Base-by-base conservation (phyloP, 2,329 filamentous ascomycete species). In the Cordyceps cicadae region DNA sequence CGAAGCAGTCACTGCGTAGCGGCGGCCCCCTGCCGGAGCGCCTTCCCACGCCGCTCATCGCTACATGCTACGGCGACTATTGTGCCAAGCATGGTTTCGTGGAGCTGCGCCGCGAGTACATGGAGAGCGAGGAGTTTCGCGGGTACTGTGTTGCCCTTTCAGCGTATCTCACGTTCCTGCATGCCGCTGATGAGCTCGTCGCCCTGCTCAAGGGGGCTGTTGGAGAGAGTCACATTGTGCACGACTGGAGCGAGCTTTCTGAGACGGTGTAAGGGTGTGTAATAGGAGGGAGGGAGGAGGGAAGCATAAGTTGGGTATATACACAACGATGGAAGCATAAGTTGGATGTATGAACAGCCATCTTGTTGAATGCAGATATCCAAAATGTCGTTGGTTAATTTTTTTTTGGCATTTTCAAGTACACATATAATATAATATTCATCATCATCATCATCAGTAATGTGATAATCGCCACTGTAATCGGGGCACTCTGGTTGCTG, bases 21-120 rank as follows among this genome's bases (percentile, higher is more conserved):
- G 79, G 77, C 0, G 73, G 75, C n/a, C 72, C 80, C 0, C 64
- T 80, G 0, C 79, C 79, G 0, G 76, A 79, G 56, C 69, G 78
- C 3, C 64, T 82, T 0, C 79, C 79, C 0, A 74, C 76, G 1
- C 80, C 79, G 2, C 64, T 82, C 24, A 65, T 79, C 1, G 70
- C 72, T 3, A 71, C 73, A 3, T 69, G 68, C 15, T 67, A 72
- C 54, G 67, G 71, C n/a, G 52, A 65, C 7, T 72, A 69, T 41
- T 61, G 39, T 6, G 50, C 51, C 48, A 52, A 65, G 3, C 60
- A 68, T 0, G 62, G 58, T 4, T 51, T 70, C 14, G 62, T 71
- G 1, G 63, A 70, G 2, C 54, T 79, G 21, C 74, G 62, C 12
- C 69, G 63, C 0, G 64, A 71, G 0, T 61, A 75, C 8, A 68